Base-by-base conservation (phyloP, 108 stramenopile genomes). In the Cyclotella sp. region DNA sequence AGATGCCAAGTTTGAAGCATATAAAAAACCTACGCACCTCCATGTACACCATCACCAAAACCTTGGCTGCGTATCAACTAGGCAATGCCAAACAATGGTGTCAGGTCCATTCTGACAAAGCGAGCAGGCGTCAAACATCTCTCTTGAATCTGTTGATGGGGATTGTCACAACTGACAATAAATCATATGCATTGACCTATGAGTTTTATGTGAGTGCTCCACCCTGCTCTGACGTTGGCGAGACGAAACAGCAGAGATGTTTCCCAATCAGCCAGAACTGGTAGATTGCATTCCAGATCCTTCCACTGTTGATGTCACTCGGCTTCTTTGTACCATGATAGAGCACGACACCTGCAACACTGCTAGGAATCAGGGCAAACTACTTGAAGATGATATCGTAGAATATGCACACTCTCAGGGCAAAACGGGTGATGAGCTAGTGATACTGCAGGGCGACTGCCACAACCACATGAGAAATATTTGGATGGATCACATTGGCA, bases 51-150 rank as follows among this genome's bases (percentile, higher is more conserved):
- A n/a, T 66, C 13, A 43, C 63, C 9, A 55, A 65, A 40, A 29
- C 63, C 11, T 22, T 75, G 21, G 63, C 73, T 27, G 73, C 73
- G 57, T 54, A 75, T 52, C 41, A 40, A 40, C 64, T 75, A 42
- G 73, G 53, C 54, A 57, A 64, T 26, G 73, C 63, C 26, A 24
- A 52, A 3, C 9, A 53, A 43, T 75, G 73, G 73, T 53, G 53
- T 13, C 63, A 64, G 27, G 19, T 64, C 15, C 63, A 75, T 53
- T 26, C 53, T 12, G 73, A 75, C 41, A 42, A 57, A 39, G 65
- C 73, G 21, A 57, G 14, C 14, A 63, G 73, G n/a, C 62, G 52
- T 11, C 63, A 55, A 34, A 64, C 34, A 8, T 39, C 47, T 24
- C 29, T 64, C 13, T 18, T 53, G 9, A 64, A 74, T 42, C 19